Base-by-base conservation (phyloP, 2,329 filamentous ascomycete genomes). In the Lachnellula cervina region DNA sequence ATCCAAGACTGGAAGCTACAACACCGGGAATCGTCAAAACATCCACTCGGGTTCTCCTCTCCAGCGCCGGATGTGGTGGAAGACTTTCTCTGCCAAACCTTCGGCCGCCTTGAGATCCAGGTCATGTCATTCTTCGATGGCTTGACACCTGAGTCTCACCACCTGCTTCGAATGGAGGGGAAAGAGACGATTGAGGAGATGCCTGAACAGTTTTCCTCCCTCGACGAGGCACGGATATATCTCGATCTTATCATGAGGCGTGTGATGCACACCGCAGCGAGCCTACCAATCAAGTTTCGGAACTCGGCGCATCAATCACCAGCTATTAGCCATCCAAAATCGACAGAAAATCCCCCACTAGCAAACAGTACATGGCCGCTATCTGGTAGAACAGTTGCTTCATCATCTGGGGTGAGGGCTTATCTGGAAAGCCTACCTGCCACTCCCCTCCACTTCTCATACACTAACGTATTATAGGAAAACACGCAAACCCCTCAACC, bases 91-190 rank as follows among this genome's bases (percentile, higher is more conserved):
- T 73, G 81, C 9, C 79, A 80, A 49, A 83, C 84, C 71, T 85
- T 85, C 63, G 83, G 78, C 1, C 76, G 82, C 4, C 72, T 85
- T 5, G 81, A 80, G 5, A 82, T 85, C 40, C 81, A 84, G 65
- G 80, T 80, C 40, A 85, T 84, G 64, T 82, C 81, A 0, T 84
- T 65, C 2, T 59, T 60, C 21, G 63, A 65, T 38, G 54, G 51
- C 14, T 49, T 60, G 14, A 37, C 51, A 1, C 37, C 54, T 2
- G 52, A 59, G 19, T n/a, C 51, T 3, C 63, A 65, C 17, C 34
- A 51, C 14, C 28, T 28, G 11, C 52, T 65, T 11, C 56, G 56
- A 28, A 25, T 14, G 6, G 63, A 65, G 53, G 61, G 63, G 2
- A 44, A 49, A 45, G 59, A 64, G 35, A 51, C 44, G 1, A 48